Base-by-base conservation (phyloP, 192 early-diverging fungal species). In the Coemansia sp. region DNA sequence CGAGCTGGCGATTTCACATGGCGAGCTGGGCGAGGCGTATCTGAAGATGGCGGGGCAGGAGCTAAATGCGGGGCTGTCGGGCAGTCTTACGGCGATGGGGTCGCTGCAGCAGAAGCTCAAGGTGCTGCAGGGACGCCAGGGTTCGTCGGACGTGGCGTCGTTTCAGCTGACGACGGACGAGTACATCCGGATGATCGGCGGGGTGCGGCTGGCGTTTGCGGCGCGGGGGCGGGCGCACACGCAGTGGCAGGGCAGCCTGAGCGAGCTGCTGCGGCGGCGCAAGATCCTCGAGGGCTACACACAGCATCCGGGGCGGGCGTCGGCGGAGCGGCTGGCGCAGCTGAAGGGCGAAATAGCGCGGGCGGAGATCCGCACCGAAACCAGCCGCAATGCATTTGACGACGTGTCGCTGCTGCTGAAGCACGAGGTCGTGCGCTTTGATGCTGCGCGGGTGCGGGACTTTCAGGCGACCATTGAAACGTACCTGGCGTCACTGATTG, bases 101-200 rank as follows among this genome's bases (percentile, higher is more conserved):
- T 86, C 90, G 50, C 84, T 95, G 54, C 93, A 95, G 65, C 88
- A 90, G 62, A 80, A 86, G 54, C 86, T 95, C 62, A 87, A 83
- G 71, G 89, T 87, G 45, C 64, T 96, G 35, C 92, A 93, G 62
- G 89, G 88, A 51, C 80, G 84, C 53, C 93, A 97, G 80, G 87
- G 84, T 14, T 85, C 87, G 4, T 82, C 84, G 47, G 93, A 95
- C 74, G 84, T 94, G 35, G 59, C 86, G 7, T 81, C 89, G 5
- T 74, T 95, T 57, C 88, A 88, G 72, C 83, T 88, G 56, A 94
- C 87, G 2, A 89, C 91, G 51, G 93, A 96, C 57, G 94, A 95
- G 69, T 91, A 96, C 68, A 85, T 95, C 69, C 87, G 92, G n/a
- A 84, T 91, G 62, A 92, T 94, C 62, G 89, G 86, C 5, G 87